Percentiles rank a stretch among this genome's conserved stretches.
These are phyloP conservation scores for Hemisphaericaspora subhashii DNA, from an alignment of 1,139 yeast genomes.

Conservation along the genomic window DNA sequence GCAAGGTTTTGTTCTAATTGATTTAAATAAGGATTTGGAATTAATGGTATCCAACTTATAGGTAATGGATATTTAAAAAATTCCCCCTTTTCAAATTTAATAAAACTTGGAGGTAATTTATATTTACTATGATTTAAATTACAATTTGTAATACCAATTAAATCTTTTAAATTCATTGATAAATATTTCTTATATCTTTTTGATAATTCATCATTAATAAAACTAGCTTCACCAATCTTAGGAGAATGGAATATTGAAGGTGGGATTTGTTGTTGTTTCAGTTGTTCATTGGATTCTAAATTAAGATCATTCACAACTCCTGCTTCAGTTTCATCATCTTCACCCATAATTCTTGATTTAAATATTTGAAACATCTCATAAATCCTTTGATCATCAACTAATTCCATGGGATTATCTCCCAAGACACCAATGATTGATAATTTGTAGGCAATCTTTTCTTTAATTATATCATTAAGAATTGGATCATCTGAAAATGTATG, in stretches of 20 bases:
- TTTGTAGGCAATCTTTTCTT: conserved; percentile 37
- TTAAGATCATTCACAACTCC: not conserved
- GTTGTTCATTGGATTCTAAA: not conserved
- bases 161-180: conserved; percentile 26
- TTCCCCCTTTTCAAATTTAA: conserved; percentile 22
- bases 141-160: conserved; percentile 23
- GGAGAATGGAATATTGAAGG: conserved; percentile 17
- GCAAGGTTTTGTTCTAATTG: conserved; percentile 24
- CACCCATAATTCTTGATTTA: conserved; percentile 27
- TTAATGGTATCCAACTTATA: conserved; percentile 41
- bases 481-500: conserved; percentile 32
- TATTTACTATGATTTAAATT: conserved; percentile 22
- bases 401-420: conserved; percentile 36
- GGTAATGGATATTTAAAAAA: conserved; percentile 39
- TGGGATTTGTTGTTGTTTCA: conserved; percentile 4
- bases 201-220: conserved; percentile 17
- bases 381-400: conserved; percentile 24
- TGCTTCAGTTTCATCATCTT: conserved; percentile 5
- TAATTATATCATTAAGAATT: conserved; percentile 32
- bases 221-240: conserved; percentile 26
- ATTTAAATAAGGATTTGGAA: conserved; percentile 24
- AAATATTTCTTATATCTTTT: conserved; percentile 24
- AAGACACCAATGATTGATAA: conserved; percentile 38
- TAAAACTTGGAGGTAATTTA: conserved; percentile 27
- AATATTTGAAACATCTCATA: conserved; percentile 35